Evolutionary conservation across 352 stramenopile genomes (phyloP).

Genomic region (Phytophthora colocasiae): DNA sequence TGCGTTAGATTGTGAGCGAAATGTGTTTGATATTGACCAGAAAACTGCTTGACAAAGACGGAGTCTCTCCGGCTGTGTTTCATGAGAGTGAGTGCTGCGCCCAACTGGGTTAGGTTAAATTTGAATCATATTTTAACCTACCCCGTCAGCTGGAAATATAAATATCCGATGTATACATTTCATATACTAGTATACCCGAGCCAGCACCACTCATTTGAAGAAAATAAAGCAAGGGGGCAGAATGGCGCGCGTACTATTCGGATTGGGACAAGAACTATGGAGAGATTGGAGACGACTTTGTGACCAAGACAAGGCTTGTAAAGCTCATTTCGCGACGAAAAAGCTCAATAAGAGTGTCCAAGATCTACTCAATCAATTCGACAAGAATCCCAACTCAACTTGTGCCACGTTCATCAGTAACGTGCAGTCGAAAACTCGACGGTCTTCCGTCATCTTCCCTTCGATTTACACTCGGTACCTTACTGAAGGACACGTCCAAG

Average conservation of each 20-base stretch:
- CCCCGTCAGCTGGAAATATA: too few relatives aligned
- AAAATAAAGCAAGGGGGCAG: too few relatives aligned
- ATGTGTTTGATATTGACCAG: too few relatives aligned
- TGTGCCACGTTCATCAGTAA: slow-evolving; percentile 24
- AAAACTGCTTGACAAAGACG: too few relatives aligned
- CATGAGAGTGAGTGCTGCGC: too few relatives aligned
- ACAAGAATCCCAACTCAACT: slow-evolving; percentile 24
- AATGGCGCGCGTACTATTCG: slow-evolving; percentile 26
- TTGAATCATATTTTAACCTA: too few relatives aligned
- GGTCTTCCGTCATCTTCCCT: slow-evolving; percentile 32
- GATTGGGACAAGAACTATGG: slow-evolving; percentile 48
- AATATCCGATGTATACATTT: too few relatives aligned
- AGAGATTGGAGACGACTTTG: slow-evolving; percentile 34
- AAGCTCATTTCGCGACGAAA: slow-evolving; percentile 17
- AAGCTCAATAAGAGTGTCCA: slow-evolving; percentile 24
- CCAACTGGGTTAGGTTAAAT: too few relatives aligned
- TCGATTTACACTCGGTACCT: slow-evolving; percentile 25
- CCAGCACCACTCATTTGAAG: too few relatives aligned
- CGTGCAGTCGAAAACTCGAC: slow-evolving; percentile 11
- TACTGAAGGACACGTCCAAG: slow-evolving; percentile 30
- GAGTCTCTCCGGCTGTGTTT: too few relatives aligned
- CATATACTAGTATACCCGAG: too few relatives aligned
- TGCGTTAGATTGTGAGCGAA: too few relatives aligned
- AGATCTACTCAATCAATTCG: slow-evolving; percentile 20
- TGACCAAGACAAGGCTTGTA: slow-evolving; percentile 24